Evolutionary conservation across 345 rosid genomes (phyloP).

Genomic region (Lepidium africanum): DNA sequence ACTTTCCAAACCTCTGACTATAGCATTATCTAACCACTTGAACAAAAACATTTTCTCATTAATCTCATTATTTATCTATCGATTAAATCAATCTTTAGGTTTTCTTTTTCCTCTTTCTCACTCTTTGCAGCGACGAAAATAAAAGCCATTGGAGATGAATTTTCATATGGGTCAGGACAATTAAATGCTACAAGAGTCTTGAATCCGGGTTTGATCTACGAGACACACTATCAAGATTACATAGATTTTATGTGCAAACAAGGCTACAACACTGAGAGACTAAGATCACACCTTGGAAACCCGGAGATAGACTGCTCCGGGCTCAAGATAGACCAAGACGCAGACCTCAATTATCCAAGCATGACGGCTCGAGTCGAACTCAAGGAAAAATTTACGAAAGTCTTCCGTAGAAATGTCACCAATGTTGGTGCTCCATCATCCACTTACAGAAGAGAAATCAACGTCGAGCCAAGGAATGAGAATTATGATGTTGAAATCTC

Average conservation of each 20-base stretch:
- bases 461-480: background rate
- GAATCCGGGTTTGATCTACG: conserved; percentile 34
- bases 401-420: conserved; percentile 43
- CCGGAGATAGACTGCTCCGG: conserved; percentile 25
- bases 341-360: conserved; percentile 51
- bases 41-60: no score
- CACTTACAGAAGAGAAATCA: conserved; percentile 30
- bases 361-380: conserved; percentile 15
- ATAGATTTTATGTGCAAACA: conserved; percentile 34
- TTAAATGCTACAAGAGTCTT: conserved; percentile 39
- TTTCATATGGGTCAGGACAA: conserved; percentile 49
- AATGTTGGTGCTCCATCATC: conserved; percentile 39
- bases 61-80: no score
- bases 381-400: background rate
- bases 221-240: conserved; percentile 29
- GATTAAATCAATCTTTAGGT: no score
- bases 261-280: conserved; percentile 14
- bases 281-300: conserved; percentile 25
- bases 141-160: conserved; percentile 13
- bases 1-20: no score
- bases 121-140: conserved; percentile 10
- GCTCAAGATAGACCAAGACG: background rate
- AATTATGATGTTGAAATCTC: background rate
- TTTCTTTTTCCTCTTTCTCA: background rate
- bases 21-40: no score